phyloP scores from a whole-genome alignment of 1,139 yeast genomes.

The Magnusiomyces clavatus region DNA sequence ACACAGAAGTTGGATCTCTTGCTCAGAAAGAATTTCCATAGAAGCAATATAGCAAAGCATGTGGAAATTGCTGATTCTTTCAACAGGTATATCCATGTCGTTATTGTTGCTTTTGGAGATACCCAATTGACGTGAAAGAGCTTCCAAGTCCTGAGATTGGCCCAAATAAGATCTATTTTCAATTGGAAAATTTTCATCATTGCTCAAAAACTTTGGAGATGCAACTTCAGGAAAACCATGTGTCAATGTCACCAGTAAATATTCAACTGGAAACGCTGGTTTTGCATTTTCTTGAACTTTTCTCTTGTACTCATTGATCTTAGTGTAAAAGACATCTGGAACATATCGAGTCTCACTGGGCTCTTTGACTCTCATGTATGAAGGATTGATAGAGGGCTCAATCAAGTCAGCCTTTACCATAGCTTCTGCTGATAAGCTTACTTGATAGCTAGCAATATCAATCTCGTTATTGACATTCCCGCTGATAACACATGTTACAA shows the following conservation, averaged over 20 bases:
- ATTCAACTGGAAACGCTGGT: conserved; percentile 95
- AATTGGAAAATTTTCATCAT: conserved; percentile 52
- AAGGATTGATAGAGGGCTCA: conserved; percentile 84
- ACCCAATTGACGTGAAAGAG: conserved; percentile 42
- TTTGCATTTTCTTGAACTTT: conserved; percentile 85
- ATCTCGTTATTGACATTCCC: conserved; percentile 85
- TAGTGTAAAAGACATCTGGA: conserved; percentile 86
- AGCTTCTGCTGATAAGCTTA: conserved; percentile 80
- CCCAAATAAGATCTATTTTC: conserved; percentile 76
- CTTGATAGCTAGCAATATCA: conserved; percentile 88
- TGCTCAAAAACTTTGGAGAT: conserved; percentile 36
- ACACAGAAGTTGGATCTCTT: conserved; percentile 36
- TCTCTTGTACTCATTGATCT: conserved; percentile 79
- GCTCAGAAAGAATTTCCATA: conserved; percentile 43
- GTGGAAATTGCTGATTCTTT: conserved; percentile 54
- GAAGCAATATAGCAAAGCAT: conserved; percentile 49
- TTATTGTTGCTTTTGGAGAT: conserved; percentile 24
- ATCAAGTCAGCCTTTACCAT: conserved; percentile 80
- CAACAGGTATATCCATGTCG: conserved; percentile 13
- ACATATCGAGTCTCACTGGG: conserved; percentile 70
- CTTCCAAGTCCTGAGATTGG: conserved; percentile 57
- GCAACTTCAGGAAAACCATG: conserved; percentile 70
- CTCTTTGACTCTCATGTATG: conserved; percentile 72
- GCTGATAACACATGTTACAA: conserved; percentile 85
- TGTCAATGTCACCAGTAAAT: conserved; percentile 75